Conservation (phyloP, 257 asterid species). For the Cruciata laevipes region DNA sequence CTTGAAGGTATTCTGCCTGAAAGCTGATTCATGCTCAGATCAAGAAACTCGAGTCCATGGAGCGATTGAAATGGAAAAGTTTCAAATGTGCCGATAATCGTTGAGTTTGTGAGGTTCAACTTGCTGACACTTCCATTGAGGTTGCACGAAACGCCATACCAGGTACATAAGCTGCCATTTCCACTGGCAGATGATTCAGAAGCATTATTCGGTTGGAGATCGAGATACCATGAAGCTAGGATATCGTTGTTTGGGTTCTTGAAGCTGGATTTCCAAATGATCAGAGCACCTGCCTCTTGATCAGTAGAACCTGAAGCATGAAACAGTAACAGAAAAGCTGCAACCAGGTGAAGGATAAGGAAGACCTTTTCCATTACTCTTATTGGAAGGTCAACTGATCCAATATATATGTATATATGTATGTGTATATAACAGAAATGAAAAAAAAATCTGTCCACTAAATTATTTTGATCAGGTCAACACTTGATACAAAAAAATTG, state of each 20-base stretch:
- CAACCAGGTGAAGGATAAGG: neutral
- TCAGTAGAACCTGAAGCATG: slow-evolving; percentile 1
- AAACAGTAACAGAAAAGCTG: too few relatives aligned
- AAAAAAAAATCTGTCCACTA: too few relatives aligned
- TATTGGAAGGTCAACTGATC: too few relatives aligned
- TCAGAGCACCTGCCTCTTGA: slow-evolving; percentile 17
- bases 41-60: slow-evolving; percentile 19
- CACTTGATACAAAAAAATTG: too few relatives aligned
- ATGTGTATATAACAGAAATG: too few relatives aligned
- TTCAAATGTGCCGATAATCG: slow-evolving; percentile 12
- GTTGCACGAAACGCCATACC: slow-evolving; percentile 25
- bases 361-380: too few relatives aligned
- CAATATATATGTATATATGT: too few relatives aligned
- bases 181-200: too few relatives aligned
- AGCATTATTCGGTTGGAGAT: neutral
- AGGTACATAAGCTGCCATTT: neutral
- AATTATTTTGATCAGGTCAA: too few relatives aligned
- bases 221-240: slow-evolving; percentile 19
- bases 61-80: slow-evolving; percentile 22
- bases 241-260: slow-evolving; percentile 6
- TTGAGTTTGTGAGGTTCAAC: slow-evolving; percentile 11
- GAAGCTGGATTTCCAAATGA: slow-evolving; percentile 13
- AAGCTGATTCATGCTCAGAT: slow-evolving; percentile 14
- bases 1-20: slow-evolving; percentile 17
- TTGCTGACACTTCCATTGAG: neutral